Evolutionary conservation across 352 stramenopile species (phyloP), one percentile per base, ranked within the genome.

Genomic region (Globisporangium barbulae): DNA sequence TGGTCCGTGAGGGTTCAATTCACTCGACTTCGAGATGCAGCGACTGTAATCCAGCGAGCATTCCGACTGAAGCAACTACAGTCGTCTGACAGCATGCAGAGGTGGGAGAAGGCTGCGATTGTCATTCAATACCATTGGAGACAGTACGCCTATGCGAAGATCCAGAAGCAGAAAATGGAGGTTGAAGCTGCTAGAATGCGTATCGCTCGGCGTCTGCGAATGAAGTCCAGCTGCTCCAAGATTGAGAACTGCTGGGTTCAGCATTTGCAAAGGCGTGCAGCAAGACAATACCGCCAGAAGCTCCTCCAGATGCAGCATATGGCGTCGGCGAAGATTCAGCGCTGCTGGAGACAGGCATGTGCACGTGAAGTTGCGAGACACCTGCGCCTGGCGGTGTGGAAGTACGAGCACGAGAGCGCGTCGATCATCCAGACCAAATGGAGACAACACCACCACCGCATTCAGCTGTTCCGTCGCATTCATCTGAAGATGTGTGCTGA

Each of bases 171-270:
- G 47, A 58, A 42, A 55, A 53, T 45, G 45, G 72, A 53, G 22
- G 44, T 67, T 6, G 61, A 71, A 30, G 64, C 45, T 22, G 59
- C 60, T 19, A 64, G 72, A 21, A 44, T 47, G 21, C 72, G 75
- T 31, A 64, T 69, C 19, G 54, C 69, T 17, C 67, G 61, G 6
- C 76, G 71, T 2, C 28, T 70, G 31, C 64, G 55, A 39, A 66
- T 73, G 44, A 84, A 73, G 31, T 33, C 61, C 22, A 74, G 70
- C 33, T 81, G 68, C 30, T 37, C 52, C 55, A 61, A 70, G 30
- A 83, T 87, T n/a, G 78, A 81, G 55, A 54, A 61, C 25, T 70
- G 62, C 25, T 87, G 78, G 78, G 30, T 75, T 47, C 44, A 68
- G 49, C 48, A 78, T 67, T 59, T 80, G 48, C 73, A 73, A 10